A percentile compares a stretch with the other conserved stretches of the same genome.
Evolutionary conservation across 1,139 yeast genomes (phyloP).

Genomic region (Kodamaea suecica): DNA sequence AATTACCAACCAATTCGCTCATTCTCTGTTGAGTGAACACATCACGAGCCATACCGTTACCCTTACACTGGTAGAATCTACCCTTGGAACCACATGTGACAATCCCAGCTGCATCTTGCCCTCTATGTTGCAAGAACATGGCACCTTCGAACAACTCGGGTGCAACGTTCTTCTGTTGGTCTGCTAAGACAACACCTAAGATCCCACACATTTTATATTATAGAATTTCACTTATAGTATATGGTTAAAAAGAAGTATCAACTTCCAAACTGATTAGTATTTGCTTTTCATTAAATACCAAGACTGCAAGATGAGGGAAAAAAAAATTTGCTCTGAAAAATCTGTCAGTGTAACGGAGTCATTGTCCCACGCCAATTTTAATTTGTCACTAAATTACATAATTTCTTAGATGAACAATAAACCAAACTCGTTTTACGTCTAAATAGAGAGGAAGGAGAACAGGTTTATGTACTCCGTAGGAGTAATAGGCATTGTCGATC

Average conservation of each 20-base stretch:
- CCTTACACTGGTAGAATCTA: slow-evolving; percentile 93
- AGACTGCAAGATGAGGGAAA: slow-evolving; percentile 1
- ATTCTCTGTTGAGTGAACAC: slow-evolving; percentile 86
- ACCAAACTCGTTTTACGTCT: slow-evolving; percentile 1
- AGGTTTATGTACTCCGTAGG: background rate
- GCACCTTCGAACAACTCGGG: slow-evolving; percentile 92
- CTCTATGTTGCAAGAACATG: slow-evolving; percentile 92
- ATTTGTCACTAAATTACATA: background rate
- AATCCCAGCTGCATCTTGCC: slow-evolving; percentile 99
- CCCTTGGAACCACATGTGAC: slow-evolving; percentile 95
- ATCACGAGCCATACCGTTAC: slow-evolving; percentile 98
- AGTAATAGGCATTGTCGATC: background rate
- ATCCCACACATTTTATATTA: slow-evolving; percentile 79
- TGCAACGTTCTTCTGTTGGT: slow-evolving; percentile 70
- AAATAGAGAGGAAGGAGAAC: background rate
- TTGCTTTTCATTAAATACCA: too few relatives aligned
- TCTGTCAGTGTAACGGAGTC: slow-evolving; percentile 1
- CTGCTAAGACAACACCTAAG: slow-evolving; percentile 80
- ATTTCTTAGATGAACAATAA: slow-evolving; percentile 1
- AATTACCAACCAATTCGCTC: slow-evolving; percentile 78
- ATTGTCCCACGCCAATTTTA: background rate
- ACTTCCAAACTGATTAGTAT: too few relatives aligned
- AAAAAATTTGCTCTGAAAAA: background rate
- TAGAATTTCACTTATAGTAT: background rate
- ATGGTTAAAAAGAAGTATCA: background rate